phyloP scores from a whole-genome alignment of 2,329 filamentous ascomycete genomes.

The Calonectria montana region DNA sequence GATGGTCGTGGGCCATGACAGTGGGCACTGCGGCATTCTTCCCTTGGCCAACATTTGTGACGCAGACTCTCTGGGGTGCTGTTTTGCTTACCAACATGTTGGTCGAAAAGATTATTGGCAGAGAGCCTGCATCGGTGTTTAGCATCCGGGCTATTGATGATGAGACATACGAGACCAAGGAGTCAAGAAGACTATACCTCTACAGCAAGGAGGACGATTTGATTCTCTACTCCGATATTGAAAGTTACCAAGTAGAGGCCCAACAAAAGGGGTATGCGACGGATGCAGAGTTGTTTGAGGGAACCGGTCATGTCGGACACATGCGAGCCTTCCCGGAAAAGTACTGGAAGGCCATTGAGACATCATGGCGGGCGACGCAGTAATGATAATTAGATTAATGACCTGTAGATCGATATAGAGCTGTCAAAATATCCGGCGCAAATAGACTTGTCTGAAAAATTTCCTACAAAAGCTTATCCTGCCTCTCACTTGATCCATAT shows the following conservation, averaged over 20 bases:
- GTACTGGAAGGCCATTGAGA: conserved; percentile 65
- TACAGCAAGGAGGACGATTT: conserved; percentile 70
- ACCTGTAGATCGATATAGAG: not conserved
- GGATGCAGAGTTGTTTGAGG: conserved; percentile 64
- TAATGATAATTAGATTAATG: conserved; percentile 8
- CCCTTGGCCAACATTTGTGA: conserved; percentile 61
- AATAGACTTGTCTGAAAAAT: not conserved
- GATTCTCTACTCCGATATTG: conserved; percentile 66
- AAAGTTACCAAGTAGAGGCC: conserved; percentile 63
- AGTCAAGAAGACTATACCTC: conserved; percentile 63
- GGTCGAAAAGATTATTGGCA: conserved; percentile 50
- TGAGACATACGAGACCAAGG: conserved; percentile 47
- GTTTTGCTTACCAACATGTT: conserved; percentile 54
- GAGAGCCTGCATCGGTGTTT: conserved; percentile 54
- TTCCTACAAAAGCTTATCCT: too few relatives aligned
- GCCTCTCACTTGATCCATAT: too few relatives aligned
- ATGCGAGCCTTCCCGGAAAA: conserved; percentile 65
- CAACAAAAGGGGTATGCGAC: conserved; percentile 60
- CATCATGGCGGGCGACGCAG: conserved; percentile 38
- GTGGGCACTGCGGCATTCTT: conserved; percentile 59
- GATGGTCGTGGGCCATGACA: conserved; percentile 66
- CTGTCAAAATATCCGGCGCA: not conserved
- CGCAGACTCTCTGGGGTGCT: conserved; percentile 58
- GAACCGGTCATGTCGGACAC: conserved; percentile 71
- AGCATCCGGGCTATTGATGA: conserved; percentile 52